A percentile compares a stretch with the other conserved stretches of the same genome.
phyloP scores from a whole-genome alignment of 768 basidiomycete genomes.

The Kwoniella sp. region DNA sequence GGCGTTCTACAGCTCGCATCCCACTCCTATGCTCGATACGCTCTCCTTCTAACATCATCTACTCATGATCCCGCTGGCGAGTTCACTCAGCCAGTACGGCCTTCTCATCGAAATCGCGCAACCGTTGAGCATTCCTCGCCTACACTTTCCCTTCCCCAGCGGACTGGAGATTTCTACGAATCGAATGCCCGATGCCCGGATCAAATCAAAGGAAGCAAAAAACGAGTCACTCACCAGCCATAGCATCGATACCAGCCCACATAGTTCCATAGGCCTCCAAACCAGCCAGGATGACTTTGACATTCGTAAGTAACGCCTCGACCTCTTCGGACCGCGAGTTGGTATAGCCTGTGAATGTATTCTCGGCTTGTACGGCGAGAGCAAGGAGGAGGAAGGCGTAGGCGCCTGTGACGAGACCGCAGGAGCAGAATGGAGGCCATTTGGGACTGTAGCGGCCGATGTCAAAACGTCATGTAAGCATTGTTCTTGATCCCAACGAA shows the following conservation, averaged over 20 bases:
- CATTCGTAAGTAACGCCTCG: conserved; percentile 53
- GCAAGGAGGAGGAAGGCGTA: conserved; percentile 54
- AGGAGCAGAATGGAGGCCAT: conserved; percentile 55
- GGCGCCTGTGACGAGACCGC: conserved; percentile 52
- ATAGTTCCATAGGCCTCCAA: conserved; percentile 53
- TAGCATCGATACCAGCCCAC: conserved; percentile 55
- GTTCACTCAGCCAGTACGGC: too few species aligned
- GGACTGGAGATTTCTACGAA: not conserved
- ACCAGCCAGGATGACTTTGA: conserved; percentile 54
- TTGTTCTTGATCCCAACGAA: too few species aligned
- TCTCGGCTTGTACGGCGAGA: conserved; percentile 52
- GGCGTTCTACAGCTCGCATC: too few species aligned
- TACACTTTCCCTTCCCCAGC: too few species aligned
- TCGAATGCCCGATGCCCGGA: too few species aligned
- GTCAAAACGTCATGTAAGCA: too few species aligned
- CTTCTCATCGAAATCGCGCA: too few species aligned
- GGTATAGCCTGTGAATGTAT: conserved; percentile 21
- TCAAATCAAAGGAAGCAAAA: too few species aligned
- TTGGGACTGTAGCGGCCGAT: conserved; percentile 51
- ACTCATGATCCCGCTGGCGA: too few species aligned
- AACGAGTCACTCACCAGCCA: conserved; percentile 49
- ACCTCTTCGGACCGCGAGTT: conserved; percentile 43
- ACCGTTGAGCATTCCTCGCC: too few species aligned
- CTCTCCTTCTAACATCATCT: too few species aligned
- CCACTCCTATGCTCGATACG: too few species aligned